phyloP scores from a whole-genome alignment of 2,329 filamentous ascomycete species.

The Drechslera avenae region DNA sequence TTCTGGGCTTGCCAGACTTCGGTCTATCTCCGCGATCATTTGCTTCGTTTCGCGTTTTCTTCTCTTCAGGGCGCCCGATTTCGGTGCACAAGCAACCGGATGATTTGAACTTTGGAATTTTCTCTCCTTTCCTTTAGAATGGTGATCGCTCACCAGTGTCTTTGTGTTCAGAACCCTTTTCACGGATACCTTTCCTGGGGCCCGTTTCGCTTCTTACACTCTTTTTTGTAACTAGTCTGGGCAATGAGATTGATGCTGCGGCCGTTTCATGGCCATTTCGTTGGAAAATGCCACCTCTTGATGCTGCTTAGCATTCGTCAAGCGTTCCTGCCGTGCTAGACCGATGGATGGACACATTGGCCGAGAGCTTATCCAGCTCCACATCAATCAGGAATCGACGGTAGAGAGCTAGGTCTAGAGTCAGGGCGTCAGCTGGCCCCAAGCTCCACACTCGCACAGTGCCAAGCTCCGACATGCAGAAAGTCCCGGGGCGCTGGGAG shows the following conservation, averaged over 20 bases:
- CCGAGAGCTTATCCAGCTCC: not conserved
- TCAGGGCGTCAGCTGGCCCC: slow-evolving; percentile 4
- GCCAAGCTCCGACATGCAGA: slow-evolving; percentile 6
- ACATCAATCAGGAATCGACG: not conserved
- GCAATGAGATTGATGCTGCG: slow-evolving; percentile 2
- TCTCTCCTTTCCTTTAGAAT: slow-evolving; percentile 1
- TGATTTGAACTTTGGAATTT: not conserved
- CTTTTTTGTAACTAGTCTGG: slow-evolving; percentile 19
- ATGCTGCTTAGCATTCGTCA: not conserved
- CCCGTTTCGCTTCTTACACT: slow-evolving; percentile 25
- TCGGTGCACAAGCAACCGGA: not conserved
- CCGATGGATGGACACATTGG: not conserved
- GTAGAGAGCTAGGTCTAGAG: not conserved
- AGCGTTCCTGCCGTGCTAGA: not conserved
- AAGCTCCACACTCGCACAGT: slow-evolving; percentile 14
- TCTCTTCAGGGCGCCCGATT: slow-evolving; percentile 9
- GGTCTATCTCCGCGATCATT: slow-evolving; percentile 4
- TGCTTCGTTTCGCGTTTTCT: not conserved
- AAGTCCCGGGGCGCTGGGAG: slow-evolving; percentile 11
- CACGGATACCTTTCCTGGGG: slow-evolving; percentile 5
- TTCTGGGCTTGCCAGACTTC: slow-evolving; percentile 2
- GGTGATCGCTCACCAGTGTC: slow-evolving; percentile 2
- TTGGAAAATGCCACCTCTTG: not conserved
- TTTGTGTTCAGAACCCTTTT: slow-evolving; percentile 9
- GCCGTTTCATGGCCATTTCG: not conserved